Conservation (phyloP, 139 green algal species). For the Ettlia oleoabundans region DNA sequence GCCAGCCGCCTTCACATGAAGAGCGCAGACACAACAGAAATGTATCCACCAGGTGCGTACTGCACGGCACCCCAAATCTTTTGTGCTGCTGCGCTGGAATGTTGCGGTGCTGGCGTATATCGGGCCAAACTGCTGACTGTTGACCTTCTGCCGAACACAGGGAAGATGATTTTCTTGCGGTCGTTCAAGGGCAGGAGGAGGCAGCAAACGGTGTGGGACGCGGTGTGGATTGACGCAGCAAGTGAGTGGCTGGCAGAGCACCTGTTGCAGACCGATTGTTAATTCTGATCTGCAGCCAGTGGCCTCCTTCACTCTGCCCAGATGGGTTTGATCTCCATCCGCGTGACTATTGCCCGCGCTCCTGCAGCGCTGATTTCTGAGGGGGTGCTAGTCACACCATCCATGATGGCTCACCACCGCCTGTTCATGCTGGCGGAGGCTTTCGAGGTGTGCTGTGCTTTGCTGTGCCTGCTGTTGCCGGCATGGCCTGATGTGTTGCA, state of each 20-base stretch:
- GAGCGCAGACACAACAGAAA: not conserved
- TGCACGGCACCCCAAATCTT: too few relatives aligned
- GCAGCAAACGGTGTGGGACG: conserved; percentile 39
- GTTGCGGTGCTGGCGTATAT: too few relatives aligned
- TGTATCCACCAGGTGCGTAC: conserved; percentile 45
- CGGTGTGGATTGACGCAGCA: conserved; percentile 37
- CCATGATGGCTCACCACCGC: conserved; percentile 49
- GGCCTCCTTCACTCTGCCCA: too few relatives aligned
- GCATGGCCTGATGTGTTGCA: not conserved
- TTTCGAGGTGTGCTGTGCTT: not conserved
- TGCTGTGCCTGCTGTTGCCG: not conserved
- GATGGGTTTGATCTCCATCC: too few relatives aligned
- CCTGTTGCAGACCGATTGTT: not conserved
- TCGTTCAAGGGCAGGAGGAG: conserved; percentile 36
- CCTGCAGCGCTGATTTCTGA: conserved; percentile 39
- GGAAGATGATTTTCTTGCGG: conserved; percentile 36
- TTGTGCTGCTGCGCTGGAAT: too few relatives aligned
- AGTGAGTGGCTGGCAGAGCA: not conserved
- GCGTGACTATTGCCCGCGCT: too few relatives aligned
- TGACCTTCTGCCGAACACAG: not conserved
- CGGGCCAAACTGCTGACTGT: not conserved
- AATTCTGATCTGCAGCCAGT: too few relatives aligned
- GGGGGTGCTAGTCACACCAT: conserved; percentile 38
- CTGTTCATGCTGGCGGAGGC: conserved; percentile 36
- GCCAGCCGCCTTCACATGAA: conserved; percentile 30